Conservation (phyloP, 1,139 yeast genomes). For the Candida sp. region DNA sequence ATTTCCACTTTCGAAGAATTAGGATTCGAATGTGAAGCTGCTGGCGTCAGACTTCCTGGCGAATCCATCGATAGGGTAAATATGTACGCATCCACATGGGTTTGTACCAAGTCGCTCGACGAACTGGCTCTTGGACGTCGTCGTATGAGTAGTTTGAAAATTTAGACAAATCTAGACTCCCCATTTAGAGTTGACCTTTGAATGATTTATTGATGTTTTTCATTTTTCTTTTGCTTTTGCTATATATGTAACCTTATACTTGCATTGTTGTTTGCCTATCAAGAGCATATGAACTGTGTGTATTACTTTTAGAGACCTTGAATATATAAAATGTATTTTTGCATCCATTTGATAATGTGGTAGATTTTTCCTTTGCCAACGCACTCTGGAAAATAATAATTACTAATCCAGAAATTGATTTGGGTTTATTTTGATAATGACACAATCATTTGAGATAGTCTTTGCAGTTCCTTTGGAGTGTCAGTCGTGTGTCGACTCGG, state of each 20-base stretch:
- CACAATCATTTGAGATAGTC: conserved; percentile 46
- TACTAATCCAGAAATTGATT: background rate
- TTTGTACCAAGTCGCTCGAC: conserved; percentile 51
- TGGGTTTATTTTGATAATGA: conserved; percentile 3
- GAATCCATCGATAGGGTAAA: conserved; percentile 72
- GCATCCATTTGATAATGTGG: background rate
- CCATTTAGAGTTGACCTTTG: background rate
- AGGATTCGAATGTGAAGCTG: conserved; percentile 68
- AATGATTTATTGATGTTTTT: no score
- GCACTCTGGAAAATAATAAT: background rate
- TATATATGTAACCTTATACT: background rate
- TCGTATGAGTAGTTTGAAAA: conserved; percentile 40
- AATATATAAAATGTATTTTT: no score
- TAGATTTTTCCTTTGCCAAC: background rate
- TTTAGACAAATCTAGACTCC: conserved; percentile 12
- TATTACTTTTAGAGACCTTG: background rate
- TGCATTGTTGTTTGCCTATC: background rate
- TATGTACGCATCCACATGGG: conserved; percentile 90
- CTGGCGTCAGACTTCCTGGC: conserved; percentile 62
- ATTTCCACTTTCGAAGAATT: conserved; percentile 60
- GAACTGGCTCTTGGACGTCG: conserved; percentile 15
- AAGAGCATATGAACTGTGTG: background rate
- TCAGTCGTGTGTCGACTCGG: conserved; percentile 61
- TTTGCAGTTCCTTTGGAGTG: conserved; percentile 83
- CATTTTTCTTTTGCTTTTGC: background rate